Evolutionary conservation across 2,329 filamentous ascomycete genomes (phyloP), one percentile per base, ranked within the genome.

Genomic region (Phialocephala sp.): DNA sequence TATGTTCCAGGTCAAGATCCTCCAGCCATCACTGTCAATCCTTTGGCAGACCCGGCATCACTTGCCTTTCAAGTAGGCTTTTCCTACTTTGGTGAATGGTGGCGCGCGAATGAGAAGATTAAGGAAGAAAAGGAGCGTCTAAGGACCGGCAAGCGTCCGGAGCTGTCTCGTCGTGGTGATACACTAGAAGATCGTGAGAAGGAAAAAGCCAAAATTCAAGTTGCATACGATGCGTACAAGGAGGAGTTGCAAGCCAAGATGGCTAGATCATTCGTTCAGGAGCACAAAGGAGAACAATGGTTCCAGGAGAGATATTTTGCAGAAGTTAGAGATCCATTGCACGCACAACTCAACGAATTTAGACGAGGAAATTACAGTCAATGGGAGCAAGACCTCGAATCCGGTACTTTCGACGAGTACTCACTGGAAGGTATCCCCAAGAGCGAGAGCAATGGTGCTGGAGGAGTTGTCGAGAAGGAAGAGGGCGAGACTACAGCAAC

Each of bases 281-380:
- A 93, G 72, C 95, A 99, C 79, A 97, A 97, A 77, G 89, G 89
- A 52, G 95, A 99, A 77, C 94, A 99, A 76, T 99, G 95, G 95
- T 99, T 99, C 81, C 92, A 90, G 72, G 95, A 99, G 79, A 89
- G 93, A 76, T 99, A 99, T 73, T 89, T 96, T 36, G 87, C 92
- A 0, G 92, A 95, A 71, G 88, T 94, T 62, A 85, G 92, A 60
- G 89, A 94, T 70, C 84, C 86, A 1, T 87, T 97, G 74, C 89
- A 91, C 63, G 82, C 83, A 66, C 90, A 92, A 73, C 82, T 98
- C 61, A 91, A 90, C 77, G 90, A 93, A 56, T 93, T 92, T 76
- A 90, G 96, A 56, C 88, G 89, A 47, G 88, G 87, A 15, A 87
- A 89, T 60, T 97, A 95, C 78, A 87, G 85, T 56, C 92, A 95